Conservation (phyloP, 2,329 filamentous ascomycete species). For the Nemania sp. region DNA sequence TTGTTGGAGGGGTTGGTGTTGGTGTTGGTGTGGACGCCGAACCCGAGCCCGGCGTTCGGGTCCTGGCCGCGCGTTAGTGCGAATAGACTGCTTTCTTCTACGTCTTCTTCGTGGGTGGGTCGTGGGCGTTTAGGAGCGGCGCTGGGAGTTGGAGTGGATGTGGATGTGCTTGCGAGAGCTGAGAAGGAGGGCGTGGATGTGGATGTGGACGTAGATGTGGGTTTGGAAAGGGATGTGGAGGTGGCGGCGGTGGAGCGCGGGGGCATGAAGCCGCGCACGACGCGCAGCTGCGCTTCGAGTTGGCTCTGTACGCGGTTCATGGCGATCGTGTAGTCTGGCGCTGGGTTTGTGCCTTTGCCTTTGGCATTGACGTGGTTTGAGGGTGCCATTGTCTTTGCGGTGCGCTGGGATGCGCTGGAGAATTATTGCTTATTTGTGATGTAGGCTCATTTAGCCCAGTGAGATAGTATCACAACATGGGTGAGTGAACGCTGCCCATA, state of each 20-base stretch:
- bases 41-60: conserved; percentile 34
- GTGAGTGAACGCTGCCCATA: no score
- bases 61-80: conserved; percentile 30
- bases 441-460: no score
- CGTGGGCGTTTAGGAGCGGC: background rate
- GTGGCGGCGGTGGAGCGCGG: background rate
- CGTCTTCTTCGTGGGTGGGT: conserved; percentile 3
- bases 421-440: no score
- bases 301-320: conserved; percentile 39
- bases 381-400: conserved; percentile 29
- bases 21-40: conserved; percentile 10
- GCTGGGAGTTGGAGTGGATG: background rate
- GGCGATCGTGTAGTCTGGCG: conserved; percentile 36
- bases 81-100: conserved; percentile 25
- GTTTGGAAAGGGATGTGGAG: no score
- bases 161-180: conserved; percentile 24
- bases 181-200: conserved; percentile 23
- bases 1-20: background rate
- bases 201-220: conserved; percentile 2
- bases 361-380: no score
- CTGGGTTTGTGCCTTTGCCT: conserved; percentile 37
- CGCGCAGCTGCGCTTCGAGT: conserved; percentile 29
- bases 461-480: no score
- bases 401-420: background rate
- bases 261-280: conserved; percentile 25